Evolutionary conservation across 148 eudicot genomes (phyloP).

Genomic region (Tetragonia tetragonoides): DNA sequence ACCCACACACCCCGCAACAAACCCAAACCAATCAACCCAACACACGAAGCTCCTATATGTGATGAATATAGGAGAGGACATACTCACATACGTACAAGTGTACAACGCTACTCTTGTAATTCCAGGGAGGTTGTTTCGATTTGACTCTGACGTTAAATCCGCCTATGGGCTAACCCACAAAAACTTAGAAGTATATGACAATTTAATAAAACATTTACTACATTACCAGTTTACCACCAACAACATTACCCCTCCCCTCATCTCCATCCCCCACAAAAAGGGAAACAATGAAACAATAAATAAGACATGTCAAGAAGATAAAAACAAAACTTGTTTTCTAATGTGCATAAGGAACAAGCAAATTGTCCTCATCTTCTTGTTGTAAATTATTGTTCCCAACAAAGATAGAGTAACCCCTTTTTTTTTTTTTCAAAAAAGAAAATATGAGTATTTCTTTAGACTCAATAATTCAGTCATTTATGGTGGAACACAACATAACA

Average conservation of each 20-base stretch:
- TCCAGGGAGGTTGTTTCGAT: neutral
- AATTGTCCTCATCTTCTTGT: slow-evolving; percentile 24
- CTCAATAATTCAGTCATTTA: slow-evolving; percentile 17
- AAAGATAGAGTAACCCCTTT: neutral
- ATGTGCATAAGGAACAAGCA: slow-evolving; percentile 12
- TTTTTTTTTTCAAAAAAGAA: neutral
- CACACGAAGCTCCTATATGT: neutral
- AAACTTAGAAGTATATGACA: neutral
- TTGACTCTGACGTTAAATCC: too few species aligned
- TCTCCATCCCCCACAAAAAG: neutral
- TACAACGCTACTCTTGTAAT: too few species aligned
- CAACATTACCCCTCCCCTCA: too few species aligned
- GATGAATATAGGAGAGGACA: neutral
- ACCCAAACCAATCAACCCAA: neutral
- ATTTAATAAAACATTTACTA: neutral
- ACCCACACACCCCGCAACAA: too few species aligned
- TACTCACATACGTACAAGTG: too few species aligned
- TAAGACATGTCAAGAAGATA: slow-evolving; percentile 18
- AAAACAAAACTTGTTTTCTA: slow-evolving; percentile 10
- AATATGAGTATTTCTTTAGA: neutral
- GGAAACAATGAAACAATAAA: slow-evolving; percentile 14
- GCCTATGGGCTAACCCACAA: neutral
- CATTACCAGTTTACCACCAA: neutral
- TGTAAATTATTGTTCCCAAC: slow-evolving; percentile 10
- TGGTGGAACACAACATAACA: slow-evolving; percentile 2